Evolutionary conservation across 441 rosid genomes (phyloP).

Genomic region (Capsella rubella): DNA sequence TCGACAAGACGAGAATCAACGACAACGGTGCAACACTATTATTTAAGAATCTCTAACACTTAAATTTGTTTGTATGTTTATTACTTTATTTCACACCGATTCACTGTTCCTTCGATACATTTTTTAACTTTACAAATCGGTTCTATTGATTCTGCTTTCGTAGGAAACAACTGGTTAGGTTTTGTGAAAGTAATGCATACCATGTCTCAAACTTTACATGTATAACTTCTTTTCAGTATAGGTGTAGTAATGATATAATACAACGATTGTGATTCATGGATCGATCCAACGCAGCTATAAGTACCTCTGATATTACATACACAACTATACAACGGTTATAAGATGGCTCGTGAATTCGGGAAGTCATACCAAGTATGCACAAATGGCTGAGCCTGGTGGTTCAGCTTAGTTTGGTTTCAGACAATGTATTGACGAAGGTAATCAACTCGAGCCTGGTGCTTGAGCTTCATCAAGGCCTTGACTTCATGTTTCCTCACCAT

Average conservation of each 20-base stretch:
- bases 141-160: neutral
- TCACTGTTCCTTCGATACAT: neutral
- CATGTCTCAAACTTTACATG: slow-evolving; percentile 40
- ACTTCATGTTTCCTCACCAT: slow-evolving; percentile 96
- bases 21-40: slow-evolving; percentile 31
- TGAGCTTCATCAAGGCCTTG: slow-evolving; percentile 94
- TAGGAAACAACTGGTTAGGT: neutral
- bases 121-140: too few relatives aligned
- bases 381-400: neutral
- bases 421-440: slow-evolving; percentile 72
- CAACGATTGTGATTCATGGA: slow-evolving; percentile 31
- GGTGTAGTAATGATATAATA: slow-evolving; percentile 22
- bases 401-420: slow-evolving; percentile 44
- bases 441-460: slow-evolving; percentile 86
- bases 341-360: neutral
- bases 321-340: slow-evolving; percentile 39
- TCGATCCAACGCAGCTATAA: slow-evolving; percentile 18
- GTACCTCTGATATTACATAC: slow-evolving; percentile 39
- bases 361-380: slow-evolving; percentile 25
- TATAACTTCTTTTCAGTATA: slow-evolving; percentile 39
- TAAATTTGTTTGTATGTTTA: too few relatives aligned
- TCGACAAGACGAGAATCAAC: slow-evolving; percentile 17
- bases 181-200: slow-evolving; percentile 10
- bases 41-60: slow-evolving; percentile 3
- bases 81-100: neutral